phyloP scores from a whole-genome alignment of 176 grass and related monocot genomes.

The Musa schizocarpa region DNA sequence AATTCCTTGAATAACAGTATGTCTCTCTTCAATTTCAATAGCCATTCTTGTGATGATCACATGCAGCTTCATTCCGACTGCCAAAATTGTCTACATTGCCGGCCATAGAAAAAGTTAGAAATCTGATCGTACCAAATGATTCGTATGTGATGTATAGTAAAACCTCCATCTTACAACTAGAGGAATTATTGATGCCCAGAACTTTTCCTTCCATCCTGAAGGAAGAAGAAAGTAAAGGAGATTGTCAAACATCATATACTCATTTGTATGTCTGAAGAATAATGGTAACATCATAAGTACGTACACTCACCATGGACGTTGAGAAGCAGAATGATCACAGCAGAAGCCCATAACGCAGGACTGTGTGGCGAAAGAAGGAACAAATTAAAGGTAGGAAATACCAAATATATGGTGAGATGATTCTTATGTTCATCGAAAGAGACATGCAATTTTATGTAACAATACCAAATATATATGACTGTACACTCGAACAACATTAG shows the following conservation, averaged over 20 bases:
- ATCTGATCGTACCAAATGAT: not conserved
- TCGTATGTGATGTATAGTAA: not conserved
- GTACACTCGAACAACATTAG: too few species aligned
- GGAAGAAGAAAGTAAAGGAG: conserved; percentile 22
- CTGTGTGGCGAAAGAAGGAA: conserved; percentile 22
- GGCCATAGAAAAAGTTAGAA: not conserved
- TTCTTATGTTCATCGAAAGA: too few species aligned
- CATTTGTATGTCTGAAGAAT: not conserved
- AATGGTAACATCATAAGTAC: not conserved
- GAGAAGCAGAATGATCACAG: conserved; percentile 59
- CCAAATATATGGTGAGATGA: not conserved
- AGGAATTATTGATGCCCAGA: conserved; percentile 61
- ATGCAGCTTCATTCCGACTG: conserved; percentile 17
- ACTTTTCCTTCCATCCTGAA: conserved; percentile 53
- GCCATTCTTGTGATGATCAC: conserved; percentile 15
- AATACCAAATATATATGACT: too few species aligned
- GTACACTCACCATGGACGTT: conserved; percentile 66
- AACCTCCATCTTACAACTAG: conserved; percentile 56
- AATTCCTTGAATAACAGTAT: conserved; percentile 10
- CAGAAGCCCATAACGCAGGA: conserved; percentile 75
- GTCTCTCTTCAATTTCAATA: conserved; percentile 9
- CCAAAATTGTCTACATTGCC: conserved; percentile 8
- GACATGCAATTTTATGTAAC: too few species aligned
- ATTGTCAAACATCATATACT: not conserved
- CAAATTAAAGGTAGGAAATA: not conserved